Conservation (phyloP, 371 early-diverging fungal species). For the Rhizopus microsporus region DNA sequence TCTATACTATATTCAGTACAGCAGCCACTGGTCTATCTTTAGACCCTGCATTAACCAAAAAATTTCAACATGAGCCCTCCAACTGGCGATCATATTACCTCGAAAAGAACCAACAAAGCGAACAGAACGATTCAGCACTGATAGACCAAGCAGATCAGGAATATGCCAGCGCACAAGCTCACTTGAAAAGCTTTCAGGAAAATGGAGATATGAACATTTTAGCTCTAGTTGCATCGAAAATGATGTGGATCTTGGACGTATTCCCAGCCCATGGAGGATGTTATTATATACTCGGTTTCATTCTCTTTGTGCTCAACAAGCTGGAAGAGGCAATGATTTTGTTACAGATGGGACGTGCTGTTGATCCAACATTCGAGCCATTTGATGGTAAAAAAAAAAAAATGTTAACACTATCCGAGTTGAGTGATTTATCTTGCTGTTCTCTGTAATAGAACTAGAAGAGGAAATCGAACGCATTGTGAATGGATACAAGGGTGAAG, state of each 20-base stretch:
- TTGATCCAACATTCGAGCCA: slow-evolving; percentile 51
- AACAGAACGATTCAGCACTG: slow-evolving; percentile 32
- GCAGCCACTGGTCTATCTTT: slow-evolving; percentile 42
- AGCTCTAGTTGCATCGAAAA: slow-evolving; percentile 45
- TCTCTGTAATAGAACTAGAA: slow-evolving; percentile 35
- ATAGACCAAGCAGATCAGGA: slow-evolving; percentile 48
- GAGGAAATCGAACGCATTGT: slow-evolving; percentile 46
- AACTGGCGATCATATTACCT: slow-evolving; percentile 49
- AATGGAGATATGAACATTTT: slow-evolving; percentile 42
- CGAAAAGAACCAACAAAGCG: slow-evolving; percentile 31
- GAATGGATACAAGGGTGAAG: slow-evolving; percentile 43
- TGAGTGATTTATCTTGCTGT: not conserved
- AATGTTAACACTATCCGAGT: not conserved
- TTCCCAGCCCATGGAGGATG: slow-evolving; percentile 59
- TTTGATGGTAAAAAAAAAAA: slow-evolving; percentile 34
- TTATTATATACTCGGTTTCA: slow-evolving; percentile 54
- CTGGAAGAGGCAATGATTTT: slow-evolving; percentile 49
- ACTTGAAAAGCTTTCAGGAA: slow-evolving; percentile 42
- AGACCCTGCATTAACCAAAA: slow-evolving; percentile 27
- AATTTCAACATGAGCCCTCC: slow-evolving; percentile 39
- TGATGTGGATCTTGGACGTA: slow-evolving; percentile 52
- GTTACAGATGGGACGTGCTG: slow-evolving; percentile 50
- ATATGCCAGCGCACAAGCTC: slow-evolving; percentile 40
- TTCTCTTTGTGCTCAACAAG: slow-evolving; percentile 52
- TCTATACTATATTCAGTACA: slow-evolving; percentile 47